These are phyloP conservation scores for Tardiomyces depauwii DNA, from an alignment of 1,139 yeast species.

Conservation along the genomic window DNA sequence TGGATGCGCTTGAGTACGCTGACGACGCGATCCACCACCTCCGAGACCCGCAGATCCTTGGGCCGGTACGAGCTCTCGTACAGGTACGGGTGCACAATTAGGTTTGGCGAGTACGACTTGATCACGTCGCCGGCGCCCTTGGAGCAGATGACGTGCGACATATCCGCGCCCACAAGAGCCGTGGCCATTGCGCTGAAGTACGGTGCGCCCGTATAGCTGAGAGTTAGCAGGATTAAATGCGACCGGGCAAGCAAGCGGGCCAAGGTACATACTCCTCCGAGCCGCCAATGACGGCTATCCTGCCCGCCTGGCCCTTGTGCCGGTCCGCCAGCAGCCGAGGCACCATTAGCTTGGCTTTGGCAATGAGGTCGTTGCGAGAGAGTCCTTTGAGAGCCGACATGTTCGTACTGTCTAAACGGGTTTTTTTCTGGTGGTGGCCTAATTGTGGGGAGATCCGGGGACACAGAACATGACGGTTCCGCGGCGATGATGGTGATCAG, in stretches of 20 bases:
- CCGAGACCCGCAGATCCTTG: conserved; percentile 9
- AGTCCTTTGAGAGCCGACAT: not conserved
- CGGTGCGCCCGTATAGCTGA: conserved; percentile 86
- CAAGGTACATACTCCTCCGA: conserved; percentile 58
- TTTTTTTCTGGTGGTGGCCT: no score
- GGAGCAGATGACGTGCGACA: conserved; percentile 83
- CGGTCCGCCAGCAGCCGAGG: conserved; percentile 68
- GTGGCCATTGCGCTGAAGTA: conserved; percentile 80
- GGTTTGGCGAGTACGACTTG: conserved; percentile 80
- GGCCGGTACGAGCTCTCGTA: conserved; percentile 18
- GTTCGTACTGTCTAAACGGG: no score
- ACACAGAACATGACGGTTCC: no score
- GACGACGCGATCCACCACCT: conserved; percentile 44
- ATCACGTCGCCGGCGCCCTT: conserved; percentile 66
- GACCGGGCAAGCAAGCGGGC: no score
- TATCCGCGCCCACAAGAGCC: conserved; percentile 76
- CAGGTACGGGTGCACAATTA: conserved; percentile 93
- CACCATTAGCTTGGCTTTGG: conserved; percentile 38
- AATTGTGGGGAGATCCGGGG: no score
- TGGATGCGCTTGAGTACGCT: conserved; percentile 56
- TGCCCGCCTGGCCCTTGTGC: conserved; percentile 91
- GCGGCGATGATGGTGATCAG: no score
- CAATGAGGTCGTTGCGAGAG: not conserved
- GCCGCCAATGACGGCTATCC: conserved; percentile 84
- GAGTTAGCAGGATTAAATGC: no score